Evolutionary conservation across 2,329 filamentous ascomycete species (phyloP).

Genomic region (Monosporascus sp.): DNA sequence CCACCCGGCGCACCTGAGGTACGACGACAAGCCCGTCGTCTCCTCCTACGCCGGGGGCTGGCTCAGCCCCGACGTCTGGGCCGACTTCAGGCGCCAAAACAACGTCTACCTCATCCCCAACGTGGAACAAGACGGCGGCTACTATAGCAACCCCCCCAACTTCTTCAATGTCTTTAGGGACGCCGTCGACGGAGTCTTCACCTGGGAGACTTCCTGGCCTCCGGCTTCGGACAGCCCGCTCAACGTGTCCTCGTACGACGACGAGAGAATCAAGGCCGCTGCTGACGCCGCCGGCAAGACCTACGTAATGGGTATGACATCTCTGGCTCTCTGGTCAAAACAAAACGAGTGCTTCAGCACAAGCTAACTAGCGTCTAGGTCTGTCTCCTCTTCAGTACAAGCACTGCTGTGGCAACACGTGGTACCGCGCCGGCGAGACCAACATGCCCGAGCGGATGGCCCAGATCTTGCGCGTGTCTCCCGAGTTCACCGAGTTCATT

Average conservation of each 20-base stretch:
- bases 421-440: slow-evolving; percentile 28
- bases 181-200: slow-evolving; percentile 30
- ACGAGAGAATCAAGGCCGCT: slow-evolving; percentile 16
- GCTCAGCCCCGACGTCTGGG: slow-evolving; percentile 19
- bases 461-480: slow-evolving; percentile 26
- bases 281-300: slow-evolving; percentile 20
- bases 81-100: slow-evolving; percentile 19
- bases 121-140: slow-evolving; percentile 23
- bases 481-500: slow-evolving; percentile 28
- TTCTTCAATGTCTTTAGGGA: slow-evolving; percentile 26
- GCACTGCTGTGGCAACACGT: slow-evolving; percentile 23
- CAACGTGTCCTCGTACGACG: slow-evolving; percentile 20
- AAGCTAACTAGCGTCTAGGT: slow-evolving; percentile 11
- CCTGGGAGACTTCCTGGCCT: slow-evolving; percentile 33
- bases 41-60: slow-evolving; percentile 23
- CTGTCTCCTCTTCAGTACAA: slow-evolving; percentile 27
- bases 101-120: slow-evolving; percentile 30
- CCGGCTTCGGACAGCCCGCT: slow-evolving; percentile 14
- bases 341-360: no score
- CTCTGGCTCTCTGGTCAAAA: background rate
- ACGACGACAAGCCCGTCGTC: slow-evolving; percentile 22
- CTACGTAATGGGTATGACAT: slow-evolving; percentile 28
- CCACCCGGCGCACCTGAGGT: slow-evolving; percentile 24
- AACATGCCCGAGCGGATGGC: slow-evolving; percentile 30
- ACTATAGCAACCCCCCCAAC: slow-evolving; percentile 22